phyloP scores from a whole-genome alignment of 2,329 filamentous ascomycete species.

The Beauveria asiatica region DNA sequence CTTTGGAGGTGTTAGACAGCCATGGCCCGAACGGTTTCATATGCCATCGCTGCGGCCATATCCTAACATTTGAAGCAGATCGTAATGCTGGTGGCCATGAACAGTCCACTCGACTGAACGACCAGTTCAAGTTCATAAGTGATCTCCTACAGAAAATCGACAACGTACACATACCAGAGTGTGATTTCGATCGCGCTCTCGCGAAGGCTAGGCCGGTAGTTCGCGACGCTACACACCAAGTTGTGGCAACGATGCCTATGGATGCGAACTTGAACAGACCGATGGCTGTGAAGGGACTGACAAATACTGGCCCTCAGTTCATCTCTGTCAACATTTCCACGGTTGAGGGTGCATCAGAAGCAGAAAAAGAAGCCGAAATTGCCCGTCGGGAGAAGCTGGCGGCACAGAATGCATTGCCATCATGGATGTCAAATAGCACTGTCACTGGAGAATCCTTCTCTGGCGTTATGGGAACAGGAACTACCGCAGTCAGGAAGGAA shows the following conservation, averaged over 20 bases:
- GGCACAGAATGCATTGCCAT: slow-evolving; percentile 59
- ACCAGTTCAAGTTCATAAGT: slow-evolving; percentile 71
- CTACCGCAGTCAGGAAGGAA: slow-evolving; percentile 27
- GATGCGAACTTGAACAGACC: slow-evolving; percentile 46
- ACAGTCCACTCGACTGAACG: slow-evolving; percentile 65
- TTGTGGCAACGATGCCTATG: slow-evolving; percentile 49
- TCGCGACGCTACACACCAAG: slow-evolving; percentile 59
- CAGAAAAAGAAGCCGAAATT: slow-evolving; percentile 56
- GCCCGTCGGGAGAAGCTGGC: slow-evolving; percentile 58
- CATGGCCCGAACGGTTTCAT: slow-evolving; percentile 64
- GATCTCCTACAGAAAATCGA: slow-evolving; percentile 71
- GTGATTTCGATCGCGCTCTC: slow-evolving; percentile 63
- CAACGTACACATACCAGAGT: slow-evolving; percentile 62
- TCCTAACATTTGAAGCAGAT: slow-evolving; percentile 57
- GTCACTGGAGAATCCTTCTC: slow-evolving; percentile 56
- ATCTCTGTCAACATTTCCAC: slow-evolving; percentile 63
- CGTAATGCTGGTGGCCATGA: slow-evolving; percentile 63
- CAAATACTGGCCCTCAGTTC: slow-evolving; percentile 57
- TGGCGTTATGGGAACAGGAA: slow-evolving; percentile 17
- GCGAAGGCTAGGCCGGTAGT: slow-evolving; percentile 54
- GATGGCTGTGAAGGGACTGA: slow-evolving; percentile 60
- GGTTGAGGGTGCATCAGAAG: slow-evolving; percentile 55
- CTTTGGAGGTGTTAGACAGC: slow-evolving; percentile 79
- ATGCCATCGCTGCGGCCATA: slow-evolving; percentile 67
- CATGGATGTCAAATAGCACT: slow-evolving; percentile 65